Base-by-base conservation (phyloP, 805 yeast genomes). In the Maudiozyma serrabonitensis region DNA sequence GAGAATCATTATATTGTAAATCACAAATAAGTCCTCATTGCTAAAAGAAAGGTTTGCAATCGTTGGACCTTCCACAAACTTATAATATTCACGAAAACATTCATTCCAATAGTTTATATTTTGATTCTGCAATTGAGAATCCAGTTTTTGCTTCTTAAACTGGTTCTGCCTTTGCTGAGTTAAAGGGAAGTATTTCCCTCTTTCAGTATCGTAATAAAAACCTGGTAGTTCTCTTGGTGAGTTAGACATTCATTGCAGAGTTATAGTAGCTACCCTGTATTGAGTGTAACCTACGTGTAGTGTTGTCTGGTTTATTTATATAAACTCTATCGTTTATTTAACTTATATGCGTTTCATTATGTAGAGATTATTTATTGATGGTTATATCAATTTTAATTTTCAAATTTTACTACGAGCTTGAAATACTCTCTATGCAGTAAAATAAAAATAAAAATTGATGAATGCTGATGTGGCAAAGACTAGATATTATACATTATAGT, bases 171-270 rank as follows among this genome's bases (percentile, higher is more conserved):
- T 43, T 7, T 19, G 39, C 4, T 18, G 39, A 43, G 52, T 50
- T 37, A 51, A 34, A 26, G 51, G 58, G 46, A 64, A 64, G 46
- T 64, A 64, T 19, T 62, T 54, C 26, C 55, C 54, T 18, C 53
- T 54, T 38, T 50, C 57, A 25, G 52, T 49, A 49, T 64, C 66
- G 45, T 49, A 64, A 40, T 61, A 59, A 25, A 58, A 58, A 4
- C 67, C 68, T 19, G 68, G 68, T 32, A 63, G 37, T 15, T 56
- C 50, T n/a, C 54, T 53, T 19, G 50, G 39, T 16, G 18, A 23
- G 21, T 11, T 13, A 31, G 49, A 13, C 49, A 41, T 41, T 12
- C 18, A 19, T 31, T 31, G 32, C 25, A 11, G 5, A 2, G 18
- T 35, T 15, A 23, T 41, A 13, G 13, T 21, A 35, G 12, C 12